Percentiles rank a stretch among this genome's conserved stretches.
Conservation (phyloP, 176 grass and related monocot genomes). For the Triticum timopheevii region DNA sequence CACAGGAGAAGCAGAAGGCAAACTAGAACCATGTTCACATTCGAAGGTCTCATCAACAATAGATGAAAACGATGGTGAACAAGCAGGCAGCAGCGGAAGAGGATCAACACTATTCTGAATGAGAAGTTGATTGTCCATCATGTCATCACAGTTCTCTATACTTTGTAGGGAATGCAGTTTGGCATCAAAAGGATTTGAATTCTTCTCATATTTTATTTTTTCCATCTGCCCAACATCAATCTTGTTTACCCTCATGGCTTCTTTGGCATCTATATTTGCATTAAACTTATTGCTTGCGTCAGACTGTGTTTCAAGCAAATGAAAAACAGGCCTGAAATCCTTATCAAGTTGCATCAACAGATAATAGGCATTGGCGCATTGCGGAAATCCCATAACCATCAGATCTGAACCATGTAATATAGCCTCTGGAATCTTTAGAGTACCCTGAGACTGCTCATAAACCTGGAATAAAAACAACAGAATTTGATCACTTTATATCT, state of each 20-base stretch:
- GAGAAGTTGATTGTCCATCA: conserved; percentile 47
- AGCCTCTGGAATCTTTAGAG: conserved; percentile 66
- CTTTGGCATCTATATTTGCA: conserved; percentile 59
- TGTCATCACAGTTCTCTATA: conserved; percentile 40
- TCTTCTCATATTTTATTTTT: conserved; percentile 57
- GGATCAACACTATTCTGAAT: conserved; percentile 49
- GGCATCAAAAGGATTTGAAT: conserved; percentile 55
- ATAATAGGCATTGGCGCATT: conserved; percentile 88
- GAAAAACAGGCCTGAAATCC: conserved; percentile 81
- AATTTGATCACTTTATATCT: conserved; percentile 6
- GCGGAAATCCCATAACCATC: conserved; percentile 85
- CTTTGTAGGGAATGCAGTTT: conserved; percentile 62
- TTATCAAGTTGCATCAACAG: conserved; percentile 94
- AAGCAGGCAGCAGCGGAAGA: conserved; percentile 51
- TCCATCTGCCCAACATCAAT: conserved; percentile 81
- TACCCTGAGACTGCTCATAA: conserved; percentile 67
- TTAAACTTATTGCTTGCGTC: conserved; percentile 47
- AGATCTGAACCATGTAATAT: conserved; percentile 72
- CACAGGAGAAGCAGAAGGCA: conserved; percentile 35
- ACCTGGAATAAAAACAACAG: conserved; percentile 59
- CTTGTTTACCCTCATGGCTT: conserved; percentile 54
- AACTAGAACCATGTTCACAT: conserved; percentile 54
- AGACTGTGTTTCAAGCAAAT: conserved; percentile 73
- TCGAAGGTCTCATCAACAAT: conserved; percentile 92
- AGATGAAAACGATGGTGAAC: conserved; percentile 87